Evolutionary conservation across 805 yeast genomes (phyloP), one percentile per base, ranked within the genome.

Genomic region (Ogataea naganishii): DNA sequence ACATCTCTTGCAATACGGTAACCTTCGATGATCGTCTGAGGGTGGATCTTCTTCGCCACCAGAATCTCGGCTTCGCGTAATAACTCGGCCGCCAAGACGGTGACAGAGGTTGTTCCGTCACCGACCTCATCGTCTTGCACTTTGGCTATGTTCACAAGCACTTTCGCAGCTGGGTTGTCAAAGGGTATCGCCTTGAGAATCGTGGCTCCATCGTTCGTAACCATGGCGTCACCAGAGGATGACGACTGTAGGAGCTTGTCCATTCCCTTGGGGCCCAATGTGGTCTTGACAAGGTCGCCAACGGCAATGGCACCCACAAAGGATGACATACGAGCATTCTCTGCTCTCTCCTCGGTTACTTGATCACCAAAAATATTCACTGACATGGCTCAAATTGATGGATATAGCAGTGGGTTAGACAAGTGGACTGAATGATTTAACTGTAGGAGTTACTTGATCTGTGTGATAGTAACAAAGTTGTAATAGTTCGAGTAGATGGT

Each of bases 231-330:
- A 27, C 83, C 84, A 24, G 92, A 73, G 4, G 86, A 69, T 13
- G 95, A 82, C 41, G 94, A 78, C 49, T 85, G 95, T 38, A 92
- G 64, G 39, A 92, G 64, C 56, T 92, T 92, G 58, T 92, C 99
- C 97, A 92, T 89, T 39, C 99, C 99, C 53, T 92, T 89, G 38
- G 99, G 99, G 11, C 99, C 99, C 40, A 92, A 64, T 3, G 98
- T 82, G 18, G 86, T 66, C 58, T 89, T 89, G 26, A 89, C 98
- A 37, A 92, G 69, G 57, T 92, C 98, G 30, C 98, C 99, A 20
- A 92, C 98, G 23, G 98, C 99, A 52, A 92, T 89, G 41, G 98
- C 98, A 28, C 98, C 98, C 8, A 92, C 94, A 57, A 92, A 92
- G 3, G 98, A 85, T 6, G 96, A 83, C 64, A 89, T 67, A 65